Base-by-base conservation (phyloP, 1,284 basidiomycete genomes). In the Sporisorium iseilematis-ciliati region DNA sequence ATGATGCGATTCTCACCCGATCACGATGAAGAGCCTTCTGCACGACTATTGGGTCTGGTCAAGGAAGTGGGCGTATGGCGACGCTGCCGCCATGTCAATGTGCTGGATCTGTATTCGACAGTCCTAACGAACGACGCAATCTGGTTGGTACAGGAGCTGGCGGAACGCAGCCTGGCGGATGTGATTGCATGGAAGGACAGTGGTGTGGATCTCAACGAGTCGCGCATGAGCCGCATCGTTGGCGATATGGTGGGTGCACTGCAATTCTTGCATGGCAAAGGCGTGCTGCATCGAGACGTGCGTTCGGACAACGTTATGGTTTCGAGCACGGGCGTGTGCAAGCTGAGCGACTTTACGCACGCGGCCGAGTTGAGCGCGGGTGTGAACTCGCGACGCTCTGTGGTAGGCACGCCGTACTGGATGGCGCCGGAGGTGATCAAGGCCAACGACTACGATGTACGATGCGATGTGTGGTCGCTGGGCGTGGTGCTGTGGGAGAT, bases 351-450 rank as follows among this genome's bases (percentile, higher is more conserved):
- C 49, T 80, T 82, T 25, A 81, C 76, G 35, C 77, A 81, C 49
- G 79, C 79, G 8, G 64, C 58, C 43, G 62, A 78, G 57, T 67
- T 79, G 18, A 55, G 65, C 18, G 52, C 50, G 6, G 65, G 59
- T 0, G 59, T 57, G 18, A 55, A 10, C 16, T 53, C 54, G 52
- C 61, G 74, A n/a, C 60, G 61, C n/a, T 75, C 69, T 31, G 76
- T 81, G 21, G 64, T 81, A 6, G 80, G 80, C 2, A 81, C 79
- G 48, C 72, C 80, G 48, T 81, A 82, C 66, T 82, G 79, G 79
- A 82, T 82, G 80, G 76, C 79, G 33, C 80, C 80, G n/a, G 80
- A 82, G 45, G 77, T 82, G 68, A 75, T 81, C 53, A 75, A 67
- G 45, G 77, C 75, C 5, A 55, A 76, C 55, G 55, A 57, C 18